Base-by-base conservation (phyloP, 306 rosid genomes). In the Prosopis cineraria region DNA sequence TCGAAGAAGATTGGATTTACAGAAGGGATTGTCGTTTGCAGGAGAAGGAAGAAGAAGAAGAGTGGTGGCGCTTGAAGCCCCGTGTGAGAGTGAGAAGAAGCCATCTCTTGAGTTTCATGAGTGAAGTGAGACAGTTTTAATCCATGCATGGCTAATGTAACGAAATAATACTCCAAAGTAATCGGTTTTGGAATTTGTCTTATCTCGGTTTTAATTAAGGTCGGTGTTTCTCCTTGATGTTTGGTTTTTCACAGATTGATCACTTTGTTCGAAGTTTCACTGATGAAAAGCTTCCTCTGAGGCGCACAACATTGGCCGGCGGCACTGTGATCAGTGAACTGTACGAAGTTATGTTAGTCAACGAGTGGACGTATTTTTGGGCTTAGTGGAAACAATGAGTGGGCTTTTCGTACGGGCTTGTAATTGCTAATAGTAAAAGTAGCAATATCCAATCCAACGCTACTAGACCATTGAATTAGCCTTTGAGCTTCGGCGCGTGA, bases 1-100 rank as follows among this genome's bases (percentile, higher is more conserved):
- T 85, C 11, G 70, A 82, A 85, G 34, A 82, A 75, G 1, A 79
- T 66, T 36, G 83, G 64, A 30, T 52, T 62, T 14, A 72, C 68
- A 1, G 40, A n/a, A 52, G 62, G 79, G 13, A 24, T 45, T 25
- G 17, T 40, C 12, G n/a, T 11, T 6, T 22, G 52, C 33, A 80
- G 75, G 5, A 67, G 39, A 22, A 80, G 70, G 47, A 40, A n/a
- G n/a, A n/a, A n/a, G n/a, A n/a, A n/a, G n/a, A 53, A 53, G 13
- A 14, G 2, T 33, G 52, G 17, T 43, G 16, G 41, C 17, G 53
- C 41, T 9, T 14, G 7, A 40, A 68, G 65, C 17, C 41, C 44
- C 11, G 10, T 24, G 36, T 64, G 36, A 56, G 60, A 30, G 19
- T 58, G 48, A 56, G 48, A 30, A 37, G 64, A 37, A 69, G 39